Evolutionary conservation across 2,329 filamentous ascomycete species (phyloP), one percentile per base, ranked within the genome.

Genomic region (Neurospora crassa): DNA sequence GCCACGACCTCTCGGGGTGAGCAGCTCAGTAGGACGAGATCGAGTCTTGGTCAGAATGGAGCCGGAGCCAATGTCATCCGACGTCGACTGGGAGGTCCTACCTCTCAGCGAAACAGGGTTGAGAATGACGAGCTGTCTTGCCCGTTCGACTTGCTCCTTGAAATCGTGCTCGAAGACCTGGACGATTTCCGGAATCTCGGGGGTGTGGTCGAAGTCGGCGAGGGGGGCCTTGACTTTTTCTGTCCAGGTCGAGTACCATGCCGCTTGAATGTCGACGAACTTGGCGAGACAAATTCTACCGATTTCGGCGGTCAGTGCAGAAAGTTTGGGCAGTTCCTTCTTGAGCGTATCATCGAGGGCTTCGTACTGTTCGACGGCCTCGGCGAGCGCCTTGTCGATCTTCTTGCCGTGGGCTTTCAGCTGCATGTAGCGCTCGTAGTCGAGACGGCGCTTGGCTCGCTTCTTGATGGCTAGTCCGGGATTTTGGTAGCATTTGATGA

Each of bases 291-390:
- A 95, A 34, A 92, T 90, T 76, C 94, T 92, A 76, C 96, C 93
- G 73, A 97, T 84, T 76, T 90, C 92, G 73, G 93, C 92, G 1
- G 95, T 97, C 74, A 96, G 83, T 8, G 84, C 82, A 69, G 96
- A 97, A 18, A 99, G 86, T 78, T 90, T 90, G 1, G 95, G 95
- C 67, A 99, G 86, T 79, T 98, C 95, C 75, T 95, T 91, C 81
- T 97, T 97, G 72, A 98, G 85, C 0, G 95, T 93, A 74, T 97
- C 93, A 78, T 98, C 98, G 72, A 99, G 85, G 8, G 94, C 93
- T 53, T 92, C 88, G 80, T 97, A 99, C 78, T 96, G 91, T 77
- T 97, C 93, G 24, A 94, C 93, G 47, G 92, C 88, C 76, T 97
- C 93, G 18, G 88, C 85, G 4, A 94, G 90, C 79, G 95, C 96